Evolutionary conservation across 306 rosid genomes (phyloP).

Genomic region (Quercus wislizeni): DNA sequence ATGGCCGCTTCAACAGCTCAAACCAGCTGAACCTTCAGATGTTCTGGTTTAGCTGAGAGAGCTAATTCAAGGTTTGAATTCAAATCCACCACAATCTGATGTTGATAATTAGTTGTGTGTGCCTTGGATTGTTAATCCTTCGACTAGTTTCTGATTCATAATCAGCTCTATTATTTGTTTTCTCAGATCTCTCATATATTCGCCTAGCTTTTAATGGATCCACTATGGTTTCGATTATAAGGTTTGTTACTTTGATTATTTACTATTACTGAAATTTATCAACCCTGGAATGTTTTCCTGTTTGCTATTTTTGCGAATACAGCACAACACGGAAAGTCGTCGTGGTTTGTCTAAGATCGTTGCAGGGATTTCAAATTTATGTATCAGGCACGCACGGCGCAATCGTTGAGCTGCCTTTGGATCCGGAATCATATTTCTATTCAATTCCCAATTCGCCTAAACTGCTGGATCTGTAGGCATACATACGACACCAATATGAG

Average conservation of each 20-base stretch:
- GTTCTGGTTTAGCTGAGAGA: not conserved
- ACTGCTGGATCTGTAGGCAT: not conserved
- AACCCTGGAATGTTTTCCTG: no score
- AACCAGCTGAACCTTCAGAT: not conserved
- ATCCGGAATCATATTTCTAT: not conserved
- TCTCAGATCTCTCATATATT: not conserved
- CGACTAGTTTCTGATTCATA: not conserved
- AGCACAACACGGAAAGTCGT: not conserved
- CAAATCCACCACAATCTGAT: not conserved
- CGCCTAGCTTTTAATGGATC: not conserved
- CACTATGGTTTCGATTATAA: not conserved
- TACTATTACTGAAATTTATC: not conserved
- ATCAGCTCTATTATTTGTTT: not conserved
- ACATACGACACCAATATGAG: not conserved
- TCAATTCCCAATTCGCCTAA: no score
- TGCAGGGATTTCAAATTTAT: not conserved
- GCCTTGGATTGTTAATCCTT: not conserved
- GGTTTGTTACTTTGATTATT: not conserved
- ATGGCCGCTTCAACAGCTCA: not conserved
- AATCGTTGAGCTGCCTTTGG: not conserved
- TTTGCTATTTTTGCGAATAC: no score
- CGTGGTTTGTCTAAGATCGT: not conserved
- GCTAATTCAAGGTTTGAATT: not conserved
- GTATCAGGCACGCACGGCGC: not conserved
- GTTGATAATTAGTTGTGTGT: not conserved